Conservation (phyloP, 176 grass and related monocot species). For the Musa beccarii region DNA sequence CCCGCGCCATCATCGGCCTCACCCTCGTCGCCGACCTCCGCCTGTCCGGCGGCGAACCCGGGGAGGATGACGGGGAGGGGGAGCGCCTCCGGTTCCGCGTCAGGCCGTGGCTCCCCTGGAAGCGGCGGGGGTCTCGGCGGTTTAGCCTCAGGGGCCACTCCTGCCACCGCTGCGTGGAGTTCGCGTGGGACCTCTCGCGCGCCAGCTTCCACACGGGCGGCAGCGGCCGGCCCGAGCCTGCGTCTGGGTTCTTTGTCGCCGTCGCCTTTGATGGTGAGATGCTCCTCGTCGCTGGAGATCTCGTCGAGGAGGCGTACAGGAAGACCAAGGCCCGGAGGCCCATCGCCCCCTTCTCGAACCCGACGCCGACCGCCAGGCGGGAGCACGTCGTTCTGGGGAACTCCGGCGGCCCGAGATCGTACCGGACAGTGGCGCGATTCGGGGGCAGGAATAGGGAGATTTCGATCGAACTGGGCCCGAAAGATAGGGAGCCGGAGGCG, state of each 20-base stretch:
- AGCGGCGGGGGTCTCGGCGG: constrained; percentile 36
- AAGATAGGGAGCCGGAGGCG: constrained; percentile 20
- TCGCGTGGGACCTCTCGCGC: constrained; percentile 63
- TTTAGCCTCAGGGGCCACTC: constrained; percentile 34
- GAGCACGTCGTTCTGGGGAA: constrained; percentile 17
- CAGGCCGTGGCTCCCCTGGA: constrained; percentile 60
- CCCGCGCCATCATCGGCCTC: constrained; percentile 50
- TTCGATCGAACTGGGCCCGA: constrained; percentile 15
- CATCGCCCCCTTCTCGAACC: background rate
- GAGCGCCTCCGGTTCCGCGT: constrained; percentile 40
- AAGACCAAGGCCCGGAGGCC: constrained; percentile 34
- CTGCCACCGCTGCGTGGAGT: constrained; percentile 34
- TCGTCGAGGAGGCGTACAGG: constrained; percentile 66
- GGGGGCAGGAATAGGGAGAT: constrained; percentile 15
- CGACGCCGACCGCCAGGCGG: constrained; percentile 53
- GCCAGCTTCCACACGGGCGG: constrained; percentile 15
- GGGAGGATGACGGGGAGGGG: constrained; percentile 13
- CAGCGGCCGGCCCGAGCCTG: constrained; percentile 41
- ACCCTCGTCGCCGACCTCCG: constrained; percentile 49
- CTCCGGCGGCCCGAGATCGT: background rate
- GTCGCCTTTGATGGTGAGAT: constrained; percentile 63
- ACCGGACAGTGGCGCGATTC: constrained; percentile 2
- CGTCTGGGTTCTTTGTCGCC: constrained; percentile 68
- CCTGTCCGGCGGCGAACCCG: constrained; percentile 13
- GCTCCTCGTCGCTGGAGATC: constrained; percentile 65